Evolutionary conservation across 768 basidiomycete genomes (phyloP).

Genomic region (Tylopilus balloui): DNA sequence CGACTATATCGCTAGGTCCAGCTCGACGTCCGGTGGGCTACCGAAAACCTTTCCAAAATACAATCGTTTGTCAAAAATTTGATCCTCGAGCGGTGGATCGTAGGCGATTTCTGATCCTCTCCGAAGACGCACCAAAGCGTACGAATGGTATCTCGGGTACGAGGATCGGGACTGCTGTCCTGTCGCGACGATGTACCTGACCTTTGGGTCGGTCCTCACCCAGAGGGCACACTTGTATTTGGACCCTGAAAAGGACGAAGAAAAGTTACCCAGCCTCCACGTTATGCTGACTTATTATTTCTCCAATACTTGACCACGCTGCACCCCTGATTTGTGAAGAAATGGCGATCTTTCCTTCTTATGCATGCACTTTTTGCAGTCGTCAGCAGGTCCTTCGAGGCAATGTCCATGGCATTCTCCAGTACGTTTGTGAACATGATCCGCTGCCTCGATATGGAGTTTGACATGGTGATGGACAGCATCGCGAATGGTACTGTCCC

Average conservation of each 20-base stretch:
- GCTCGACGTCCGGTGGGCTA: slow-evolving; percentile 16
- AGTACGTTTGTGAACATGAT: slow-evolving; percentile 1
- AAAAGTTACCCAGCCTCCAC: background rate
- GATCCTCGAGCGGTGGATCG: background rate
- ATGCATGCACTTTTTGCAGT: slow-evolving; percentile 9
- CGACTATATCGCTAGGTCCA: slow-evolving; percentile 15
- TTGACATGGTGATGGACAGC: background rate
- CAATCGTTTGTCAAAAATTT: background rate
- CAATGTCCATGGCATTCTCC: background rate
- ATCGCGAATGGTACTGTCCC: background rate
- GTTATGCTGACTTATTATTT: background rate
- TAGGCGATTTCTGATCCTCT: background rate
- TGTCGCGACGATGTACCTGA: background rate
- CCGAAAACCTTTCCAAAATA: slow-evolving; percentile 13
- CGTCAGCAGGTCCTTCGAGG: slow-evolving; percentile 2
- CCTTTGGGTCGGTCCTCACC: background rate
- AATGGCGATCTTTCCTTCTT: slow-evolving; percentile 14
- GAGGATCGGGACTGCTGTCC: background rate
- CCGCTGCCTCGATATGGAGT: background rate
- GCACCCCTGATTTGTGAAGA: slow-evolving; percentile 4
- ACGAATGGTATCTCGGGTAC: background rate
- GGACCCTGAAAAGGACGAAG: slow-evolving; percentile 2
- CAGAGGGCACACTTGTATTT: background rate
- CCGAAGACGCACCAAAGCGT: slow-evolving; percentile 5
- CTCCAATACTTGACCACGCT: slow-evolving; percentile 4